Evolutionary conservation across 805 yeast species (phyloP).

Genomic region (Candida boleticola): DNA sequence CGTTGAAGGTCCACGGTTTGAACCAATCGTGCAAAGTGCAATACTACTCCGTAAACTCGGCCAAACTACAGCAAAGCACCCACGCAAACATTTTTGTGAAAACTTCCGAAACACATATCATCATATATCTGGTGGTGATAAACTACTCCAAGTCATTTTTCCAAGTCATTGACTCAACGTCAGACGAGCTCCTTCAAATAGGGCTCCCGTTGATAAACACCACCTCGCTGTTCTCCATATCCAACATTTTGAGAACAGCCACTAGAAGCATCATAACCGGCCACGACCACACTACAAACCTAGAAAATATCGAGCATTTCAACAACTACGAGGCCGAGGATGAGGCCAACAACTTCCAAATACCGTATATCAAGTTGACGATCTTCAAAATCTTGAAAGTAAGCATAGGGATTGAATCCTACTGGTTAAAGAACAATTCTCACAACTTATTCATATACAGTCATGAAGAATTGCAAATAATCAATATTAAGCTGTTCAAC

Average conservation of each 20-base stretch:
- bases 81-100: slow-evolving; percentile 37
- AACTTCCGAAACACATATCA: slow-evolving; percentile 37
- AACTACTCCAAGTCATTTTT: slow-evolving; percentile 30
- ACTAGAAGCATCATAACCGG: slow-evolving; percentile 33
- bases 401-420: slow-evolving; percentile 26
- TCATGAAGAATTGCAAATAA: slow-evolving; percentile 26
- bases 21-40: slow-evolving; percentile 43
- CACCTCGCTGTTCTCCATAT: slow-evolving; percentile 23
- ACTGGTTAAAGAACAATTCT: slow-evolving; percentile 39
- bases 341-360: slow-evolving; percentile 22
- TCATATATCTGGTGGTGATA: slow-evolving; percentile 40
- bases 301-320: slow-evolving; percentile 37
- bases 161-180: slow-evolving; percentile 26
- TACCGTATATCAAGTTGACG: slow-evolving; percentile 27
- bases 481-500: slow-evolving; percentile 31
- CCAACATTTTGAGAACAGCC: slow-evolving; percentile 29
- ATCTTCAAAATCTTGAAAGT: slow-evolving; percentile 33
- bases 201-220: slow-evolving; percentile 31
- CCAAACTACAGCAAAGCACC: slow-evolving; percentile 24
- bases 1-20: slow-evolving; percentile 46
- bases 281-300: slow-evolving; percentile 13
- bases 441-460: slow-evolving; percentile 35
- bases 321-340: slow-evolving; percentile 30
- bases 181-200: slow-evolving; percentile 32
- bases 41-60: slow-evolving; percentile 33